Percentiles rank a stretch among this genome's conserved stretches.
These are phyloP conservation scores for Ganoderma boninense DNA, from an alignment of 1,284 basidiomycete genomes.

Conservation along the genomic window DNA sequence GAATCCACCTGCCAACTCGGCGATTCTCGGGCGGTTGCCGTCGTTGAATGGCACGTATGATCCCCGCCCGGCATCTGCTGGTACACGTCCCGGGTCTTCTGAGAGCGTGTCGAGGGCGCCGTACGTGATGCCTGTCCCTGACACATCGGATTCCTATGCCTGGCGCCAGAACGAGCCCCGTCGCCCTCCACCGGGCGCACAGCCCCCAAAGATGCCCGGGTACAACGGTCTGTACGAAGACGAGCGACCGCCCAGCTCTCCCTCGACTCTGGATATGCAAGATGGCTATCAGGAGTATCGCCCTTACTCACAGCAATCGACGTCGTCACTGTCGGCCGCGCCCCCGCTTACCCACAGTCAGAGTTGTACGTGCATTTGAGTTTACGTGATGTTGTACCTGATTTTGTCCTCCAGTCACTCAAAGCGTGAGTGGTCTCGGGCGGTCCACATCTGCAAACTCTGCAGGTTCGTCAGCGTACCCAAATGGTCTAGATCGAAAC, in stretches of 20 bases:
- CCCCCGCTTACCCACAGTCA: constrained; percentile 23
- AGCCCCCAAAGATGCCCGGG: constrained; percentile 30
- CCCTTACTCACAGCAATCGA: constrained; percentile 29
- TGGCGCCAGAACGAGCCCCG: constrained; percentile 33
- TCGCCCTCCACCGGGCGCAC: constrained; percentile 32
- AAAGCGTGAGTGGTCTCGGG: constrained; percentile 26
- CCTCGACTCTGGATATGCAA: constrained; percentile 36
- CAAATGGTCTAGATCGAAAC: constrained; percentile 34
- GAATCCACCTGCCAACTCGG: constrained; percentile 26
- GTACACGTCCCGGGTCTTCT: constrained; percentile 31
- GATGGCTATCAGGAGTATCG: constrained; percentile 30
- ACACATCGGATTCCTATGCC: constrained; percentile 26
- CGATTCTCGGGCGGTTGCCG: constrained; percentile 27
- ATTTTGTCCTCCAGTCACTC: constrained; percentile 20
- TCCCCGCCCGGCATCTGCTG: constrained; percentile 31
- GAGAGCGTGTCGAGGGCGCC: constrained; percentile 27
- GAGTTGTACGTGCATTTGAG: constrained; percentile 19
- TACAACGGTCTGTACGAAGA: constrained; percentile 33
- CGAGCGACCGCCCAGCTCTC: constrained; percentile 35
- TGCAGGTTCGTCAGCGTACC: constrained; percentile 25
- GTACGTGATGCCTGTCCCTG: constrained; percentile 38
- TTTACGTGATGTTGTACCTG: background rate
- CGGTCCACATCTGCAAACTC: constrained; percentile 34
- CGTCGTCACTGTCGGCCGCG: constrained; percentile 22
- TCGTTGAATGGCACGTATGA: constrained; percentile 30